Base-by-base conservation (phyloP, 495 filamentous ascomycete species). In the Friedmanniomyces endolithicus region DNA sequence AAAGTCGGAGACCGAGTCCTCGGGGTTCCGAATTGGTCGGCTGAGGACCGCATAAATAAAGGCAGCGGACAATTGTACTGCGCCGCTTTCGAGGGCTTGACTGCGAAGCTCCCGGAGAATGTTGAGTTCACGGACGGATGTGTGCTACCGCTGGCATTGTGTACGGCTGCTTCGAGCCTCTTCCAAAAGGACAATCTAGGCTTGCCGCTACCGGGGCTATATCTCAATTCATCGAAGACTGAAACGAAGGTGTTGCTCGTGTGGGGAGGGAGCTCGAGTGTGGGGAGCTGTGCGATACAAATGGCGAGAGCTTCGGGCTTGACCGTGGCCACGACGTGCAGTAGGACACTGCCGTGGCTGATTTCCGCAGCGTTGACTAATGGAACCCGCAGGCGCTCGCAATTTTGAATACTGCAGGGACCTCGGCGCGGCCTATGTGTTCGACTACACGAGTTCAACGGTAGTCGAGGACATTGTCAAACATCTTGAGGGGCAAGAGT, bases 1-100 rank as follows among this genome's bases (percentile, higher is more conserved):
- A 70, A 73, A 37, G 16, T 50, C 0, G 75, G 77, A 14, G 75
- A 78, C 53, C 67, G 72, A 12, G 72, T 77, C 6, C 12, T 71
- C 24, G 73, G 53, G 11, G 56, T 12, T 14, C 16, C 34, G 7
- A 39, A 58, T 19, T 41, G 37, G 37, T 25, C 29, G 6, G 55
- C 19, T 20, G 17, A 27, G 6, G 29, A 53, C 0, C 35, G 41
- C 0, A 14, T 4, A 6, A 41, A 41, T 19, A 41, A 41, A 14
- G 60, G 56, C 6, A 51, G 40, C 11, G 64, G 64, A 31, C 64
- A 66, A 45, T 44, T 57, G n/a, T 66, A 60, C 47, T 51, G 39
- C 12, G 51, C 43, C 8, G 19, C 55, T 1, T 8, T 19, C 1
- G 24, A 39, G 4, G 53, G 48, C 12, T n/a, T 65, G 37, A 41